Conservation (phyloP, 305 asterid species). For the Solanum hybrid region DNA sequence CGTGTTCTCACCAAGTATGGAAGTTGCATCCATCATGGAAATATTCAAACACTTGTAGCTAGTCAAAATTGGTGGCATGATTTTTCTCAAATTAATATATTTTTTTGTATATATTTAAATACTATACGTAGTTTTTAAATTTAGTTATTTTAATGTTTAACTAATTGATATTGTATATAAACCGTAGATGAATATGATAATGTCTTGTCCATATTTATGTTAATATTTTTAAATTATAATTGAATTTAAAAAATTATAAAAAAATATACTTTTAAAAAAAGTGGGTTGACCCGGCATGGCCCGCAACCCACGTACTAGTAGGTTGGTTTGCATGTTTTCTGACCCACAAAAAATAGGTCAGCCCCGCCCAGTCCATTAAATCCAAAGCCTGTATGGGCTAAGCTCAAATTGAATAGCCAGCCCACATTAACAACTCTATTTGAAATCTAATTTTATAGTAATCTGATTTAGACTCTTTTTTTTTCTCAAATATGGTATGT, state of each 20-base stretch:
- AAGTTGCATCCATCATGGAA: neutral
- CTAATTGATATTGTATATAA: neutral
- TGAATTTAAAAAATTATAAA: too few relatives aligned
- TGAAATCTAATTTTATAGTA: neutral
- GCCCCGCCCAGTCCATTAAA: neutral
- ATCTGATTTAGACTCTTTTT: neutral
- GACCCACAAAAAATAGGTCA: neutral
- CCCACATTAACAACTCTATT: too few relatives aligned
- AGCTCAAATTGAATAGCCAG: neutral
- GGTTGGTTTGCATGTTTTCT: neutral
- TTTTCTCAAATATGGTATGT: neutral
- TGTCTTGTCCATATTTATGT: neutral
- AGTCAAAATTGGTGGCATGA: too few relatives aligned
- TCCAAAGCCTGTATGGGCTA: neutral
- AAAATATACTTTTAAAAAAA: too few relatives aligned
- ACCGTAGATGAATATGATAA: neutral
- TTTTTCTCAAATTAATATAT: neutral
- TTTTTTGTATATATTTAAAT: too few relatives aligned
- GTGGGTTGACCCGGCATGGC: neutral
- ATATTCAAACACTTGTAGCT: neutral
- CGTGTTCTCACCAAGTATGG: neutral
- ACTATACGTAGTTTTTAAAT: too few relatives aligned
- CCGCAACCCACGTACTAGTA: neutral
- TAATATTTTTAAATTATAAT: too few relatives aligned
- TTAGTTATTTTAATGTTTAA: too few relatives aligned